Evolutionary conservation across 805 yeast species (phyloP).

Genomic region (Spathaspora gorwiae): DNA sequence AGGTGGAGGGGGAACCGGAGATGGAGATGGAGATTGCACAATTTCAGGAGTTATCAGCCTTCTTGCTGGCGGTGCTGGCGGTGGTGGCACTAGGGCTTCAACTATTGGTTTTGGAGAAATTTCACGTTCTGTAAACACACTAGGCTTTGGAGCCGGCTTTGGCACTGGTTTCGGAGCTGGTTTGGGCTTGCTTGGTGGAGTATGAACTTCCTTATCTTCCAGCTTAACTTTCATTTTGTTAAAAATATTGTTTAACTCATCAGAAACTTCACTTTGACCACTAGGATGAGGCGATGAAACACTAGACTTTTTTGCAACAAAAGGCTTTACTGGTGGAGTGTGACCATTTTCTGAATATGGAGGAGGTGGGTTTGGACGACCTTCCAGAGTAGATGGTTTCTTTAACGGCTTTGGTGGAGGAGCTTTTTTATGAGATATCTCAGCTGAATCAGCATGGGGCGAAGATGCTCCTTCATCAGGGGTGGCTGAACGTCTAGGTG

Average conservation of each 20-base stretch:
- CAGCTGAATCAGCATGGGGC: neutral
- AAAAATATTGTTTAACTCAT: constrained; percentile 4
- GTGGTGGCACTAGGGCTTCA: neutral
- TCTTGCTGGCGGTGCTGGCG: neutral
- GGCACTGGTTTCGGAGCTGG: constrained; percentile 10
- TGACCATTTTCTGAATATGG: constrained; percentile 14
- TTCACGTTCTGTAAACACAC: neutral
- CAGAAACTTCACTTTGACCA: constrained; percentile 1
- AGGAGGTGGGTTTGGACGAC: constrained; percentile 3
- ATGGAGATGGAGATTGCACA: constrained; percentile 3
- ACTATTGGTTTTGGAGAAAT: constrained; percentile 2
- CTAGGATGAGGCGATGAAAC: neutral
- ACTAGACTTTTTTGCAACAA: neutral
- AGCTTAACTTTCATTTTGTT: constrained; percentile 4
- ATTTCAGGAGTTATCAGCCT: constrained; percentile 4
- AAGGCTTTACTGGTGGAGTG: neutral
- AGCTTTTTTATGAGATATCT: constrained; percentile 17
- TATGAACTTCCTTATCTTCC: neutral
- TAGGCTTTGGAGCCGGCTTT: constrained; percentile 1
- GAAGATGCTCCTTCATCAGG: neutral
- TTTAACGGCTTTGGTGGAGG: constrained; percentile 44
- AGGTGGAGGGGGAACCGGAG: constrained; percentile 24
- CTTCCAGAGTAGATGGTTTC: constrained; percentile 15
- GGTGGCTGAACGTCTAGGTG: neutral
- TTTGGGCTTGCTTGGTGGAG: neutral